Base-by-base conservation (phyloP, 2,329 filamentous ascomycete species). In the Colletotrichum neosansevieriae region DNA sequence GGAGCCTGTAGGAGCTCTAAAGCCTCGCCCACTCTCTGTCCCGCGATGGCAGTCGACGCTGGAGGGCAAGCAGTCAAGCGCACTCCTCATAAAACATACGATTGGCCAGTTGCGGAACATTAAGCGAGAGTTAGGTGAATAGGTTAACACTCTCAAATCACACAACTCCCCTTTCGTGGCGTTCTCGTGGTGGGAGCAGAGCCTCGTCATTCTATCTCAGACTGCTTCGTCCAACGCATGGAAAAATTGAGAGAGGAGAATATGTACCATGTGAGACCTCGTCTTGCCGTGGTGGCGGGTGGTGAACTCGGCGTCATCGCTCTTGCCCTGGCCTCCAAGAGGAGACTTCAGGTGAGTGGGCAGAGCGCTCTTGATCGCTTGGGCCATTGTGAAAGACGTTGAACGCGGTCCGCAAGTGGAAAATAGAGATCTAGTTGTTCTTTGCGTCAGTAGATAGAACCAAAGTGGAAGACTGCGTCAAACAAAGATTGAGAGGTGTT, bases 271-370 rank as follows among this genome's bases (percentile, higher is more conserved):
- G 82, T 94, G 92, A 70, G 91, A 94, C 80, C 92, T 91, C 74
- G 91, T 92, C 88, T 94, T 94, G 83, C 92, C 92, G 81, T 94
- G 92, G 79, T 93, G 92, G 79, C 90, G 89, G 74, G 86, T 85
- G 74, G 86, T 82, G 72, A 89, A 85, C 72, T 83, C 83, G 71
- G 76, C 76, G 70, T 84, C 83, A 65, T 81, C 82, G 40, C 79
- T 81, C 69, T 71, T 71, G 70, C 81, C 85, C 42, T 66, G 67
- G 70, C 78, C 79, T 58, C 75, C 79, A 38, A 71, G 58, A 36
- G 77, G 76, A 68, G 82, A 81, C 87, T 94, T 95, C 76, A 98
- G 87, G 86, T 97, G 95, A 49, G 92, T 86, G 72, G 94, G 94
- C 75, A 98, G 84, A 72, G 93, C 92, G 82, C 88, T 90, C 85